Percentiles rank a stretch among this genome's conserved stretches.
These are phyloP conservation scores for Starmerella stellata DNA, from an alignment of 805 yeast species.

Conservation along the genomic window DNA sequence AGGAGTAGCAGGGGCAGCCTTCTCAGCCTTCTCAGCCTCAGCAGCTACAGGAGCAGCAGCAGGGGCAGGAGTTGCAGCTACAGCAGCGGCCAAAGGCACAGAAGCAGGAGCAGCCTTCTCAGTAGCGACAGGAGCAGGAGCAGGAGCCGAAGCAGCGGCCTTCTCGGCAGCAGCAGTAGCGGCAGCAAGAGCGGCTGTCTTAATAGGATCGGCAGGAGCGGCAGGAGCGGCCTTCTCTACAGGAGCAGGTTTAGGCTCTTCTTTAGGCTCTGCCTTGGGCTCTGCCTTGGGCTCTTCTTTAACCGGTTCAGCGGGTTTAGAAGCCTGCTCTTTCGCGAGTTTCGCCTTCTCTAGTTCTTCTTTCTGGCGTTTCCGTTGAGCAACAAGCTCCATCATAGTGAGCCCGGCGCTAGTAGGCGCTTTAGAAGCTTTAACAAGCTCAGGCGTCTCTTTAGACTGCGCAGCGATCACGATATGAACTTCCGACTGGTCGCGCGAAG, in stretches of 20 bases:
- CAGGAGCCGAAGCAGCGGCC: background rate
- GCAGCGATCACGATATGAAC: conserved; percentile 3
- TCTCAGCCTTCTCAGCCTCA: conserved; percentile 8
- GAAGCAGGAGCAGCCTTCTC: conserved; percentile 9
- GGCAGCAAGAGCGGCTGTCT: conserved; percentile 8
- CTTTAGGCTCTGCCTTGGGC: conserved; percentile 4
- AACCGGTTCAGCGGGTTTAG: background rate
- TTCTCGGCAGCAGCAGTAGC: background rate
- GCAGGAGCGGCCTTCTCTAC: conserved; percentile 1
- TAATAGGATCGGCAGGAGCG: conserved; percentile 5
- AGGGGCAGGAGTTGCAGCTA: background rate
- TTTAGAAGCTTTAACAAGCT: conserved; percentile 1
- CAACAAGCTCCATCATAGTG: background rate
- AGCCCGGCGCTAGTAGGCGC: background rate
- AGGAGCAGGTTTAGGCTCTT: conserved; percentile 2
- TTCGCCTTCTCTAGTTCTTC: background rate
- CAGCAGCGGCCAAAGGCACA: background rate
- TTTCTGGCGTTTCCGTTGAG: background rate
- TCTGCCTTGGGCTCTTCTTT: conserved; percentile 6
- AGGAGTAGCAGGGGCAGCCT: conserved; percentile 6
- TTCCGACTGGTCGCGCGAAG: conserved; percentile 1
- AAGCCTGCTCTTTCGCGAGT: background rate
- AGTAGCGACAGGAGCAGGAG: conserved; percentile 6
- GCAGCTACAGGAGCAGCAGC: no score
- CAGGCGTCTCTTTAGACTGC: conserved; percentile 4